Evolutionary conservation across 2,329 filamentous ascomycete species (phyloP), one percentile per base, ranked within the genome.

Genomic region (Sporothrix luriei): DNA sequence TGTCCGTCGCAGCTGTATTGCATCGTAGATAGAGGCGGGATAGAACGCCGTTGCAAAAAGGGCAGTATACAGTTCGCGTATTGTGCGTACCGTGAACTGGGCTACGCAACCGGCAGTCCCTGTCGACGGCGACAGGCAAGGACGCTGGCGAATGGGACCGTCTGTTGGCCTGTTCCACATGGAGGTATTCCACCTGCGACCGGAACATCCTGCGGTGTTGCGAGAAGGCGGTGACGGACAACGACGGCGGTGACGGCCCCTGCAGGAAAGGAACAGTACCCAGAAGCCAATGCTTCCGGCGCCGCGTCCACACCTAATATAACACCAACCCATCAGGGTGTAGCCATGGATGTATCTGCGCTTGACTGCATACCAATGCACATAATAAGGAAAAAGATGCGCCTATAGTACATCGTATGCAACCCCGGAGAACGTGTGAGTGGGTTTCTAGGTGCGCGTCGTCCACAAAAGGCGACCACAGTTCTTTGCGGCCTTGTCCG

Each of bases 221-320:
- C 38, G 40, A 62, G 57, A 62, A 43, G 10, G 57, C 57, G 55
- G 57, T 62, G 57, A 62, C 57, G 57, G 38, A 46, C 57, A 62
- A 38, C 13, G 57, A 62, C 57, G 57, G 57, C 57, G 57, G 57
- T 62, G 57, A 62, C 57, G 13, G 21, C 57, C 57, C 55, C 38
- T 62, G 38, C 57, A 62, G 57, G 38, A 61, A 57, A n/a, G 57
- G 11, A 43, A 43, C 33, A 46, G 38, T 13, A 26, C 21, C 40
- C 4, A 13, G 26, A 26, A 26, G 13, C 21, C 57, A 62, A 46
- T 46, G 57, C 24, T n/a, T 26, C 7, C n/a, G 21, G 38, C 55
- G 55, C 55, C 54, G 21, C 14, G 38, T 38, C n/a, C 57, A 43
- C 57, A 24, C 57, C 57, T 16, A 57, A 59, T 61, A 61, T 29